These are phyloP conservation scores for Fusarium continuum DNA, from an alignment of 2,329 filamentous ascomycete species.

Conservation along the genomic window DNA sequence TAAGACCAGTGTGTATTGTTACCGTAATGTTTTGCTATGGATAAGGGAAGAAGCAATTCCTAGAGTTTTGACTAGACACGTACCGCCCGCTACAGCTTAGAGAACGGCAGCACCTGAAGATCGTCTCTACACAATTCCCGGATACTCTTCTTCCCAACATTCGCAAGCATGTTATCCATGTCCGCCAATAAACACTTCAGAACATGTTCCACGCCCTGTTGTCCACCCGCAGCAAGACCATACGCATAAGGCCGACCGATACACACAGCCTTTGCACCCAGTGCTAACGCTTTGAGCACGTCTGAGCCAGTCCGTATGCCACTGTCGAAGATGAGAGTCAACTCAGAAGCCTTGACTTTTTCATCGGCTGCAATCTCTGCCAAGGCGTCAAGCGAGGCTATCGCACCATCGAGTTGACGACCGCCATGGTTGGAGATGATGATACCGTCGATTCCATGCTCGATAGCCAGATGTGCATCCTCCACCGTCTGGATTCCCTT, in stretches of 20 bases:
- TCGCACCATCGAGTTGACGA: conserved; percentile 52
- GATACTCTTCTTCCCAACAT: conserved; percentile 60
- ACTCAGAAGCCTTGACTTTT: conserved; percentile 43
- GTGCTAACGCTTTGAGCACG: conserved; percentile 52
- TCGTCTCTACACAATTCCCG: conserved; percentile 28
- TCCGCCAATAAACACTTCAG: conserved; percentile 54
- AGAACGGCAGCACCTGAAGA: conserved; percentile 17
- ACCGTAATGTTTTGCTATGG: no score
- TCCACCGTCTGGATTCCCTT: conserved; percentile 54
- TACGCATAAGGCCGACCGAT: conserved; percentile 55
- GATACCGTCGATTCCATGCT: conserved; percentile 52
- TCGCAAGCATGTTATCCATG: conserved; percentile 63
- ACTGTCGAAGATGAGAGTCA: conserved; percentile 64
- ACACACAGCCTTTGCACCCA: conserved; percentile 54
- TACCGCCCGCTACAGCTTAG: conserved; percentile 9
- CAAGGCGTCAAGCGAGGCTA: conserved; percentile 63
- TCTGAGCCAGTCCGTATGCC: conserved; percentile 54
- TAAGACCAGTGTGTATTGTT: no score
- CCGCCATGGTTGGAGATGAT: conserved; percentile 56
- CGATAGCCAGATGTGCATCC: conserved; percentile 51
- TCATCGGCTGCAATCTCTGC: conserved; percentile 63
- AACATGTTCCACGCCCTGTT: conserved; percentile 64
- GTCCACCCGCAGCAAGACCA: conserved; percentile 49
- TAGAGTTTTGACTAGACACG: no score
- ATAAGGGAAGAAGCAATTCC: neutral